Evolutionary conservation across 176 grass and related monocot species (phyloP).

Genomic region (Carex pumila): DNA sequence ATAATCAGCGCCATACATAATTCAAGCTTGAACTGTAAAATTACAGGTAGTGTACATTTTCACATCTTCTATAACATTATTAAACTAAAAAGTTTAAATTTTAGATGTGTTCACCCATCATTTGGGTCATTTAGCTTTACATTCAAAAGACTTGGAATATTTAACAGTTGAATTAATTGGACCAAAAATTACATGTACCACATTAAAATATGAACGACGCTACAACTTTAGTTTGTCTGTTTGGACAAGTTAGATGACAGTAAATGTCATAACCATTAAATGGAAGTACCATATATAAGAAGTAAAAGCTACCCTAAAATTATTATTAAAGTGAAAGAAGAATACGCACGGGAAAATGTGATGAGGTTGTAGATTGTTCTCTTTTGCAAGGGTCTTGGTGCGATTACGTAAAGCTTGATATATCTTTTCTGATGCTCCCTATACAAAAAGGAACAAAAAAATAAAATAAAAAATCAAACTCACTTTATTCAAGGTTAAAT

Average conservation of each 20-base stretch:
- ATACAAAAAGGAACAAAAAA: not conserved
- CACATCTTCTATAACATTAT: not conserved
- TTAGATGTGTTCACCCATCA: not conserved
- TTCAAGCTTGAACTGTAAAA: not conserved
- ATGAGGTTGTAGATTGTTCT: not conserved
- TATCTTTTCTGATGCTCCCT: conserved; percentile 1
- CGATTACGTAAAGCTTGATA: conserved; percentile 13
- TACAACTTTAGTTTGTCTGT: not conserved
- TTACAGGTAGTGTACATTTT: not conserved
- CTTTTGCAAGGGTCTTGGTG: not conserved
- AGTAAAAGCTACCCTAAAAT: not conserved
- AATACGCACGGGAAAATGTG: not conserved
- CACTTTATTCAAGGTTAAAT: not conserved
- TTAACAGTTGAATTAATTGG: not conserved
- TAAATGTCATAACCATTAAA: not conserved
- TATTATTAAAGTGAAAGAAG: not conserved
- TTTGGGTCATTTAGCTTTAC: not conserved
- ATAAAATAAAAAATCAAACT: not conserved
- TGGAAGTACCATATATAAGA: not conserved
- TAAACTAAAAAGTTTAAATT: not conserved
- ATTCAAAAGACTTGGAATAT: not conserved
- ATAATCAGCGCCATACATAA: not conserved
- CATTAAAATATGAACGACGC: not conserved
- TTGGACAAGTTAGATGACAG: not conserved
- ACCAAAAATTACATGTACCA: not conserved